phyloP scores from a whole-genome alignment of 805 yeast species.

The Schwanniomyces polymorphus region DNA sequence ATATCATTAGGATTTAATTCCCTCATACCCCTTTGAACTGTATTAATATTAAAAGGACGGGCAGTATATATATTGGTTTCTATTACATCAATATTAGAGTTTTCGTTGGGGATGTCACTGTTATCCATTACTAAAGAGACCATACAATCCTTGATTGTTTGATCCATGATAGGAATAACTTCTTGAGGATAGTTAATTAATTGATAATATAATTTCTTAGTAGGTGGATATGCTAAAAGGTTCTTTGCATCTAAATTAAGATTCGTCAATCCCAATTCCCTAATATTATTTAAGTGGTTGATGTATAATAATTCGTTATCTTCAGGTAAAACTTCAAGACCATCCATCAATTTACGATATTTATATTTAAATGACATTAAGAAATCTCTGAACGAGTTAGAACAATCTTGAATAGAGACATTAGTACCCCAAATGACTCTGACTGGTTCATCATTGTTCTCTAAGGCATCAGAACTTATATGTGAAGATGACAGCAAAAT shows the following conservation, averaged over 20 bases:
- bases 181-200: constrained; percentile 93
- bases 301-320: constrained; percentile 79
- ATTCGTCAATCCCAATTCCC: constrained; percentile 75
- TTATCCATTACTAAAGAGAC: constrained; percentile 64
- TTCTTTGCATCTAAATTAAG: constrained; percentile 83
- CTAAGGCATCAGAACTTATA: constrained; percentile 25
- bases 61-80: constrained; percentile 84
- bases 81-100: constrained; percentile 58
- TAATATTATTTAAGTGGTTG: constrained; percentile 70
- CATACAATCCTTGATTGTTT: constrained; percentile 86
- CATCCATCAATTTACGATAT: constrained; percentile 58
- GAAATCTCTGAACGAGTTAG: constrained; percentile 77
- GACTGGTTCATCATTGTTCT: constrained; percentile 60
- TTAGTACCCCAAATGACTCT: constrained; percentile 99
- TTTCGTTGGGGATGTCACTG: constrained; percentile 20
- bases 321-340: constrained; percentile 38
- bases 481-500: constrained; percentile 19
- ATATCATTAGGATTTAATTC: constrained; percentile 93
- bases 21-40: constrained; percentile 74
- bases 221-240: constrained; percentile 69
- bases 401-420: constrained; percentile 86
- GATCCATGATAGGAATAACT: constrained; percentile 97
- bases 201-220: constrained; percentile 81
- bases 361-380: constrained; percentile 79
- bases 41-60: constrained; percentile 82